These are phyloP conservation scores for Ganoderma multipileum DNA, from an alignment of 1,284 basidiomycete genomes.

Conservation along the genomic window DNA sequence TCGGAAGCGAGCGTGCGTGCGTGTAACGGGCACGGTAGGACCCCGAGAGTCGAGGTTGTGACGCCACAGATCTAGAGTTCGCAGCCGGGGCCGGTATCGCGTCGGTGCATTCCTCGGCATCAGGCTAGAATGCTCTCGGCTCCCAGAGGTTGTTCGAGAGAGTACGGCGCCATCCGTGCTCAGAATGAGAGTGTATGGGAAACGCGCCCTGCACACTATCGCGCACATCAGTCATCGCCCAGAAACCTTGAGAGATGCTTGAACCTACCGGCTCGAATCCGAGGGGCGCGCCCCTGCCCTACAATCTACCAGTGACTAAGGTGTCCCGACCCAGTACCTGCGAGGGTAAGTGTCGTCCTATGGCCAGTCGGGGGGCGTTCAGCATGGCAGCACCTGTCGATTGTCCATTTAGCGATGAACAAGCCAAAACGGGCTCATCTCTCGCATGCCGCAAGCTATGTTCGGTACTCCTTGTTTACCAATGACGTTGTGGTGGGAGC, in stretches of 20 bases:
- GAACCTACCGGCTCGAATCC: background rate
- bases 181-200: background rate
- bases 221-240: background rate
- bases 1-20: background rate
- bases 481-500: background rate
- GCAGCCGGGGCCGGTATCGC: background rate
- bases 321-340: background rate
- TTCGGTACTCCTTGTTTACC: background rate
- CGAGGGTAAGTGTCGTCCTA: background rate
- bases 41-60: background rate
- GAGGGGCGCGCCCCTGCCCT: background rate
- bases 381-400: background rate
- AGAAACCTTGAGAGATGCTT: background rate
- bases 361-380: background rate
- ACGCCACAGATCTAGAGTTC: background rate
- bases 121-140: background rate
- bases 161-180: background rate
- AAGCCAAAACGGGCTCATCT: background rate
- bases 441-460: background rate
- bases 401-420: background rate
- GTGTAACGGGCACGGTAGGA: background rate
- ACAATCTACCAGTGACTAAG: background rate
- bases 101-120: background rate
- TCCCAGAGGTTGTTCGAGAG: background rate
- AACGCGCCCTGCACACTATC: background rate